phyloP scores from a whole-genome alignment of 1,139 yeast genomes.

The Kazachstania sp. region DNA sequence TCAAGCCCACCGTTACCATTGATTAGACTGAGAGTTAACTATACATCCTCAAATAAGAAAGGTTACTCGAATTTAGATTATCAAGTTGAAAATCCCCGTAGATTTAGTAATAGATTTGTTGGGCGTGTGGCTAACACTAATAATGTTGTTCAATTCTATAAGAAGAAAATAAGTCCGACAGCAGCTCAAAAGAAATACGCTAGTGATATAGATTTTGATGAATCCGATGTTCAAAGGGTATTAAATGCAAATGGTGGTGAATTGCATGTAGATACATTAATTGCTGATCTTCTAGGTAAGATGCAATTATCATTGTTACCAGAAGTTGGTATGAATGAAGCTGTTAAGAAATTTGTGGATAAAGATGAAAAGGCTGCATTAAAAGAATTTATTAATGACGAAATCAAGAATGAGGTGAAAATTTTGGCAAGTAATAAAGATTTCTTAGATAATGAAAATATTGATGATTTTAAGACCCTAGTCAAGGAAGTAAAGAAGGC shows the following conservation, averaged over 20 bases:
- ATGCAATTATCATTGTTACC: constrained; percentile 65
- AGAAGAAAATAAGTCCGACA: constrained; percentile 31
- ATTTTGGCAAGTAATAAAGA: constrained; percentile 41
- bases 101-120: constrained; percentile 84
- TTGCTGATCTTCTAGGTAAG: constrained; percentile 52
- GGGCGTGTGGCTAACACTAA: constrained; percentile 86
- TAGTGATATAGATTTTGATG: constrained; percentile 21
- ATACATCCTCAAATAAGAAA: constrained; percentile 44
- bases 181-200: constrained; percentile 21
- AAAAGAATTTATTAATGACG: constrained; percentile 57
- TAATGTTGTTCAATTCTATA: constrained; percentile 69
- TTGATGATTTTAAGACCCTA: constrained; percentile 27
- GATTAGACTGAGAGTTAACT: constrained; percentile 75
- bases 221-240: constrained; percentile 20
- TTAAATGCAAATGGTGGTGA: constrained; percentile 27
- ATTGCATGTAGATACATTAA: constrained; percentile 48
- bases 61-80: constrained; percentile 40
- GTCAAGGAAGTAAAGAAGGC: constrained; percentile 25
- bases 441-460: constrained; percentile 31
- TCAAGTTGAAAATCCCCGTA: constrained; percentile 82
- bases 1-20: constrained; percentile 57
- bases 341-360: constrained; percentile 63
- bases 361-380: constrained; percentile 75
- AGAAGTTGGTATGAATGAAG: constrained; percentile 66
- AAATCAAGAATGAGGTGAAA: constrained; percentile 54